These are phyloP conservation scores for Aeminium ludgeri DNA, from an alignment of 495 filamentous ascomycete species.

Conservation along the genomic window DNA sequence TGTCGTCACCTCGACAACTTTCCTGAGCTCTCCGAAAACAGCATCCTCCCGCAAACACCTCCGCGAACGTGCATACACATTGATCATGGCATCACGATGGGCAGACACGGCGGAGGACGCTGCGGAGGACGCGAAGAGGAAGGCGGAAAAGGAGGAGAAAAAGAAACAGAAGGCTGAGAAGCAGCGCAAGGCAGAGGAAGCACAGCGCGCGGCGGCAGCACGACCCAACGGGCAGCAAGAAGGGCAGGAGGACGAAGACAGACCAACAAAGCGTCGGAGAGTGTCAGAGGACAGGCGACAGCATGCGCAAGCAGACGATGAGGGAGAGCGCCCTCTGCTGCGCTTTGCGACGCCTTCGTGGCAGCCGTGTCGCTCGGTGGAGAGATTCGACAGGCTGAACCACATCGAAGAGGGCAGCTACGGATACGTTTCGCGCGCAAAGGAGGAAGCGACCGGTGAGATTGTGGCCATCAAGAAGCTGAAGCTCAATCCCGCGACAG, in stretches of 20 bases:
- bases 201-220: constrained; percentile 24
- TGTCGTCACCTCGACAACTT: constrained; percentile 7
- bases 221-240: constrained; percentile 6
- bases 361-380: constrained; percentile 61
- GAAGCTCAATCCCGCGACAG: constrained; percentile 70
- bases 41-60: constrained; percentile 1
- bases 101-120: constrained; percentile 63
- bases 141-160: constrained; percentile 80
- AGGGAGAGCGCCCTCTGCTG: constrained; percentile 35
- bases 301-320: constrained; percentile 3
- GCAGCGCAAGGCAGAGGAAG: constrained; percentile 53
- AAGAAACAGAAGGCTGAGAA: constrained; percentile 73
- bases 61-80: neutral
- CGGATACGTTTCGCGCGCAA: constrained; percentile 80
- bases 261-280: constrained; percentile 40
- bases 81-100: constrained; percentile 53
- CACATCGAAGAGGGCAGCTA: constrained; percentile 96
- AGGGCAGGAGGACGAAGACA: constrained; percentile 11
- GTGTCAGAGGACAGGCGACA: constrained; percentile 23
- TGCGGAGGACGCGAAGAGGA: constrained; percentile 48
- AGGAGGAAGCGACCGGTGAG: constrained; percentile 60
- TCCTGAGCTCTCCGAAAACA: neutral
- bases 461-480: constrained; percentile 88
- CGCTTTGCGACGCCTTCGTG: constrained; percentile 55
- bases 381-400: constrained; percentile 83